These are phyloP conservation scores for Pyrus betulifolia DNA, from an alignment of 306 rosid species.

Conservation along the genomic window DNA sequence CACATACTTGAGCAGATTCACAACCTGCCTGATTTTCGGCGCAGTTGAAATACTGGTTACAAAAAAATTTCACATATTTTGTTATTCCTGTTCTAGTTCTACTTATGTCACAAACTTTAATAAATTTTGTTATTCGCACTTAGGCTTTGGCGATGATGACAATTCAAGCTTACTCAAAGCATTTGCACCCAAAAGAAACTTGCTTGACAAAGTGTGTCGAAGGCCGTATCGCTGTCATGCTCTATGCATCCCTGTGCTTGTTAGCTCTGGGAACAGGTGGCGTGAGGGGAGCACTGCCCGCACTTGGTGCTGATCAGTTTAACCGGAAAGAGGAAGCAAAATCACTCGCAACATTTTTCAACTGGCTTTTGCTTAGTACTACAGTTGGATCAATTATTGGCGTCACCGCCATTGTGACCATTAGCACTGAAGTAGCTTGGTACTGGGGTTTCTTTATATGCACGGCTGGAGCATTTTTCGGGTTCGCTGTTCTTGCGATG, in stretches of 20 bases:
- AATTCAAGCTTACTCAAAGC: constrained; percentile 43
- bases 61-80: not conserved
- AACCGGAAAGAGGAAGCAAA: constrained; percentile 53
- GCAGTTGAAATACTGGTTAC: constrained; percentile 53
- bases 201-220: constrained; percentile 42
- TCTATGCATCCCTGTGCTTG: constrained; percentile 47
- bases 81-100: not conserved
- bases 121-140: not conserved
- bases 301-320: constrained; percentile 82
- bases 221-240: constrained; percentile 42
- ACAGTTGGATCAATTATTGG: constrained; percentile 58
- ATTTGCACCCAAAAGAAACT: constrained; percentile 42
- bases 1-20: constrained; percentile 58
- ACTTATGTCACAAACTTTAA: not conserved
- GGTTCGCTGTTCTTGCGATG: constrained; percentile 44
- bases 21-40: constrained; percentile 62
- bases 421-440: constrained; percentile 48
- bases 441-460: constrained; percentile 66
- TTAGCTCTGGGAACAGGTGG: constrained; percentile 71
- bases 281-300: constrained; percentile 63
- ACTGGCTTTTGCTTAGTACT: constrained; percentile 52
- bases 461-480: constrained; percentile 41
- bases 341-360: constrained; percentile 63
- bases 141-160: constrained; percentile 55
- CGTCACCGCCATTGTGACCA: constrained; percentile 61